Base-by-base conservation (phyloP, 208 protist genomes). In the Trypanosoma boissoni region DNA sequence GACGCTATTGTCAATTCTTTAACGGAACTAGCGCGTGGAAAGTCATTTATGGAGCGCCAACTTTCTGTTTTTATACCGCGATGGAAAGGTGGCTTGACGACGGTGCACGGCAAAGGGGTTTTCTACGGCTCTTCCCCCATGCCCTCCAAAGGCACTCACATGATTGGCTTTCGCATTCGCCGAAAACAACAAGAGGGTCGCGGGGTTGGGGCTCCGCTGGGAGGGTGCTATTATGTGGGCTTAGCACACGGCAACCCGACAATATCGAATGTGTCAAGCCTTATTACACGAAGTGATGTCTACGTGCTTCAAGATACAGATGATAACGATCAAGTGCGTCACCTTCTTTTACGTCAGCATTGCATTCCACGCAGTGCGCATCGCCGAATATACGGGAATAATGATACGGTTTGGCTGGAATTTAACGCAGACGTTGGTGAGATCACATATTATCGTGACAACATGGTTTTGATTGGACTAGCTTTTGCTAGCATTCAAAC, bases 141-240 rank as follows among this genome's bases (percentile, higher is more conserved):
- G 49, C 84, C 86, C 1, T 45, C 60, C 26, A 81, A 64, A 26
- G 86, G 89, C 1, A 87, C 69, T 14, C 81, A 86, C 61, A 75
- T 80, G 32, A 70, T 96, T 23, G 90, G 90, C 24, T 94, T 96
- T 62, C 82, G 83, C 50, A 87, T 94, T 45, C 76, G 71, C 20
- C 80, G 90, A 0, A 69, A 65, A 2, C 72, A 83, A 36, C 77
- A 84, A 55, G 72, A 78, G 58, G 73, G 73, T 6, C 74, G 86
- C n/a, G 78, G 76, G 1, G 60, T 68, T 5, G 86, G 90, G 12
- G 79, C 82, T 0, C 74, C 86, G 32, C 76, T 96, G 1, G 90
- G 90, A 20, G 86, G 90, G 3, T 90, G 86, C 71, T 96, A 96
- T 69, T 96, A 94, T 76, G 52, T 93, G 21, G 90, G 90, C 3